Base-by-base conservation (phyloP, 2,329 filamentous ascomycete genomes). In the Phialophora macrospora region DNA sequence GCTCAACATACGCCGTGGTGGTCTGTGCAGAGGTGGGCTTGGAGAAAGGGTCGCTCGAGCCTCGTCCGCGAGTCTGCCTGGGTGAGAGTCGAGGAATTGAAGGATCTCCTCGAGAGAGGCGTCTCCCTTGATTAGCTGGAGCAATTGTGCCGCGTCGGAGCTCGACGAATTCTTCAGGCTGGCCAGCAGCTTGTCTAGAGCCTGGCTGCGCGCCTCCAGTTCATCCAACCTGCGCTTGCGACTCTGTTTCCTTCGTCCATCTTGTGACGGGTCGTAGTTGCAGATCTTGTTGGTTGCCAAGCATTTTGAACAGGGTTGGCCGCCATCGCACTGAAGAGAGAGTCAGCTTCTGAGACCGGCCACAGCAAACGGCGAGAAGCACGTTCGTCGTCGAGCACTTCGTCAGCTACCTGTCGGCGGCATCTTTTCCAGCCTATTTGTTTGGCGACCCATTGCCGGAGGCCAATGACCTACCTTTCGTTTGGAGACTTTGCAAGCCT, bases 291-390 rank as follows among this genome's bases (percentile, higher is more conserved):
- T 70, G 26, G 69, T 68, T 44, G 68, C 72, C 55, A 70, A 65
- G 63, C 78, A 79, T 48, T 77, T 74, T 58, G 74, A 75, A 66
- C 78, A 79, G 12, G 77, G 77, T 26, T 71, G 65, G 9, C 74
- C 72, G 49, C 72, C 70, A 66, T 77, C 76, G 63, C 74, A 77
- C 62, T 77, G 78, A 12, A 41, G 14, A 12, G 20, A 55, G 28
- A 5, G 38, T 62, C 49, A 62, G 60, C 14, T 20, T 24, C 9
- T 11, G 28, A 20, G 38, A 22, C 14, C 34, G 46, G 30, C 60
- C 17, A 32, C 12, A 17, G 38, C 41, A 22, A 52, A 26, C 46
- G 17, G 20, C 6, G 9, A 1, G 11, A 20, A 4, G 3, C 14
- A 30, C 12, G 48, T 24, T n/a, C 32, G n/a, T 3, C 38, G 8